phyloP scores from a whole-genome alignment of 192 early-diverging fungal genomes.

The Geosiphon pyriformis region DNA sequence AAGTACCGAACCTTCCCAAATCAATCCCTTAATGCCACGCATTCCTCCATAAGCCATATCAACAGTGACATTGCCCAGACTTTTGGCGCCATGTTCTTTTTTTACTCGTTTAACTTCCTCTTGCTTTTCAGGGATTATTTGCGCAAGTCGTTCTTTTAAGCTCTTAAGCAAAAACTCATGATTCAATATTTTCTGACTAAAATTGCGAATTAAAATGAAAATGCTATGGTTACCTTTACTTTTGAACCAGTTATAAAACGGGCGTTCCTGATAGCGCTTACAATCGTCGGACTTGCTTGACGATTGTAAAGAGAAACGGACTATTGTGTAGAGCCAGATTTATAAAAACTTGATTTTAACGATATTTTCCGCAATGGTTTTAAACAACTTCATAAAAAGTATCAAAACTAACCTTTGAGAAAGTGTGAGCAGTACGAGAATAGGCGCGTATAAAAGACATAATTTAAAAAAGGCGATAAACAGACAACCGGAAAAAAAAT shows the following conservation, averaged over 20 bases:
- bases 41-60: constrained; percentile 99
- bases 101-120: constrained; percentile 94
- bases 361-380: background rate
- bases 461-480: too few species aligned
- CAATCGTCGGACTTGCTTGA: background rate
- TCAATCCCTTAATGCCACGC: constrained; percentile 98
- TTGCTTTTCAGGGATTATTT: constrained; percentile 93
- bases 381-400: background rate
- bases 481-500: too few species aligned
- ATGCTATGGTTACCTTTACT: background rate
- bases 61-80: constrained; percentile 91
- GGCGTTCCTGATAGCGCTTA: background rate
- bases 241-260: background rate
- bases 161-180: constrained; percentile 41
- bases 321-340: background rate
- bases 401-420: background rate
- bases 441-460: background rate
- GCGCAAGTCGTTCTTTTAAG: constrained; percentile 88
- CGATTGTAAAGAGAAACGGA: background rate
- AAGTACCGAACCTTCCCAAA: constrained; percentile 97
- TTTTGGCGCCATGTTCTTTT: constrained; percentile 83
- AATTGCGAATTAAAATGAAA: background rate
- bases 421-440: background rate
- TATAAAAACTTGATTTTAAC: background rate
- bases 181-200: background rate